These are phyloP conservation scores for Phaeodactylum tricornutum DNA, from an alignment of 108 stramenopile species.

Conservation along the genomic window DNA sequence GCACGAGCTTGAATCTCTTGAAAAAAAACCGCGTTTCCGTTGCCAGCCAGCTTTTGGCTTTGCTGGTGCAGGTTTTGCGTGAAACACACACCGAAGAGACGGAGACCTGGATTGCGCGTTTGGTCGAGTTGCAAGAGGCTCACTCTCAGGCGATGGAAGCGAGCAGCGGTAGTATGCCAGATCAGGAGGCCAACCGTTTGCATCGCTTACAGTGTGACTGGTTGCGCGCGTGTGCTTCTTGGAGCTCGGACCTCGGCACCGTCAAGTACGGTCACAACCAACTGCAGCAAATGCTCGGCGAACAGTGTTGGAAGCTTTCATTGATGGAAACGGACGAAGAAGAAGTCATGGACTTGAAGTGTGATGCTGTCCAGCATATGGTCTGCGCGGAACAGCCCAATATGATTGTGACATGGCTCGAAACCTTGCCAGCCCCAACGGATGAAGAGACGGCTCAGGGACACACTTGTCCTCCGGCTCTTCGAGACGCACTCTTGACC, in stretches of 20 bases:
- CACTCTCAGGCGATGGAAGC: conserved; percentile 49
- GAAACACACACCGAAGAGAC: conserved; percentile 68
- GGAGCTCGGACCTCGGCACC: conserved; percentile 65
- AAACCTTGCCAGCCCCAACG: conserved; percentile 57
- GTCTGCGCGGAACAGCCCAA: conserved; percentile 59
- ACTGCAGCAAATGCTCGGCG: conserved; percentile 51
- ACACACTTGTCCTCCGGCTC: conserved; percentile 64
- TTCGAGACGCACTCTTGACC: conserved; percentile 75
- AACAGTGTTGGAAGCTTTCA: conserved; percentile 57
- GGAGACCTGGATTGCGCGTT: conserved; percentile 40
- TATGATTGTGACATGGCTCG: conserved; percentile 46
- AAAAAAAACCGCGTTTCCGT: conserved; percentile 54
- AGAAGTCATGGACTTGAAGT: conserved; percentile 39
- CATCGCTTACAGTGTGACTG: conserved; percentile 66
- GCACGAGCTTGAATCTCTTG: conserved; percentile 33
- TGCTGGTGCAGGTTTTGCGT: conserved; percentile 47
- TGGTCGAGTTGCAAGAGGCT: conserved; percentile 42
- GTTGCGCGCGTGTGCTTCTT: conserved; percentile 43
- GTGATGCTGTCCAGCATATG: conserved; percentile 70
- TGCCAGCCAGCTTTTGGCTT: conserved; percentile 56
- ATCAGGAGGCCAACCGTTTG: conserved; percentile 45
- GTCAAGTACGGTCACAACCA: conserved; percentile 40
- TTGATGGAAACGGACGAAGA: conserved; percentile 41
- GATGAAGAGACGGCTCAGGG: conserved; percentile 48
- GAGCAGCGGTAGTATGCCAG: conserved; percentile 9